phyloP scores from a whole-genome alignment of 768 basidiomycete genomes.

The Lyophyllum atratum region DNA sequence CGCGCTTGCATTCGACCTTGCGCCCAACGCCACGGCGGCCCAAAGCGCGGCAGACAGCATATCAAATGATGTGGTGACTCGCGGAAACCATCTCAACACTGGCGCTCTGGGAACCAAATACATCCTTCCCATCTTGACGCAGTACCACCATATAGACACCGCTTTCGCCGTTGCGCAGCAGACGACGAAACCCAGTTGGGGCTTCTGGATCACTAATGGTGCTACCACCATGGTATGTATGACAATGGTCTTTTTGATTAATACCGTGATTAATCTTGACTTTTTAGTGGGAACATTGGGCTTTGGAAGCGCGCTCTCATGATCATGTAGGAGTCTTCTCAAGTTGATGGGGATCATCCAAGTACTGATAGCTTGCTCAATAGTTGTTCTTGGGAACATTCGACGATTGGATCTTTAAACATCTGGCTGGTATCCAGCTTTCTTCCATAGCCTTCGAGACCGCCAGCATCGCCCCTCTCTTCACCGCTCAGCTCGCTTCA shows the following conservation, averaged over 20 bases:
- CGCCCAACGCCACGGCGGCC: constrained; percentile 18
- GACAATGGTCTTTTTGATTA: not conserved
- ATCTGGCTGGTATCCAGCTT: constrained; percentile 27
- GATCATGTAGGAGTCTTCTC: constrained; percentile 25
- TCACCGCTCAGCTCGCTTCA: constrained; percentile 18
- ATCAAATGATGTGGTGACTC: constrained; percentile 18
- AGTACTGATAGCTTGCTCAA: no score
- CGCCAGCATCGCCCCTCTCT: constrained; percentile 22
- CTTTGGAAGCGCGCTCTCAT: constrained; percentile 27
- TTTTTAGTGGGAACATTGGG: constrained; percentile 33
- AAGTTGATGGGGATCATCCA: no score
- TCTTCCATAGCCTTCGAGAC: constrained; percentile 26
- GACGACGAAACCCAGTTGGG: constrained; percentile 32
- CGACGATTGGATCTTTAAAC: constrained; percentile 32
- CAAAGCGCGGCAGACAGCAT: constrained; percentile 29
- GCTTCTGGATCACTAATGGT: constrained; percentile 31
- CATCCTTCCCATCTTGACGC: constrained; percentile 25
- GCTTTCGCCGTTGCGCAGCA: constrained; percentile 27
- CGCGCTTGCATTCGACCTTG: constrained; percentile 25
- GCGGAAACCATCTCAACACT: constrained; percentile 23
- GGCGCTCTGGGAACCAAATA: constrained; percentile 26
- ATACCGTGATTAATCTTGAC: not conserved
- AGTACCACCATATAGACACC: constrained; percentile 22
- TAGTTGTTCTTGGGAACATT: constrained; percentile 33
- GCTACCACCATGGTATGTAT: constrained; percentile 27